Evolutionary conservation across 768 basidiomycete genomes (phyloP), one percentile per base, ranked within the genome.

Genomic region (Mycena vitilis): DNA sequence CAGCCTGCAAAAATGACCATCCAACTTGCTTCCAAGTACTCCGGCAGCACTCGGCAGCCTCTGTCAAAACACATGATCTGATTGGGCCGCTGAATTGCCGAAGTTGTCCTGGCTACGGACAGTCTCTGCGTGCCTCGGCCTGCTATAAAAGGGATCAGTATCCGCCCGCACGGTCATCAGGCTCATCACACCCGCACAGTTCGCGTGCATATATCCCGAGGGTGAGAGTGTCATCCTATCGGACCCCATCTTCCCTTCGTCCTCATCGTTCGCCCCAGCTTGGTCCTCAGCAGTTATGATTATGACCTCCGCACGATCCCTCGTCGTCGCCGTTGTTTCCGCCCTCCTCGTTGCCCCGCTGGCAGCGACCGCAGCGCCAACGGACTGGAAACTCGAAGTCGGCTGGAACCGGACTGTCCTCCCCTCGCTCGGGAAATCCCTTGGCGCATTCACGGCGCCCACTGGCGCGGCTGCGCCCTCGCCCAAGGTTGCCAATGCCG

Each of bases 341-440:
- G 22, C 49, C 23, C 25, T 69, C 52, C 2, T 60, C 45, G 53
- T 4, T 22, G 40, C 52, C 23, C 47, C 68, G 62, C 15, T 63
- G 52, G 36, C 70, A 10, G 51, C 45, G 53, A 10, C 37, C 44
- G 60, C 69, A 5, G 60, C 51, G 15, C 47, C 56, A 11, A 34
- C 22, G 11, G 58, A 69, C 63, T 69, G 68, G 69, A 65, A 70
- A 38, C 0, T 54, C 36, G 53, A 60, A 8, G 40, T 64, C 2
- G 70, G 70, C 40, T 71, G 70, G 70, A 71, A 71, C 49, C 23
- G 37, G 62, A 71, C 71, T 22, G 57, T 66, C 23, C 71, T 68
- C 42, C 67, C 62, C 2, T 40, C 61, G 9, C 34, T 72, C 20
- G 71, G 71, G 8, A 51, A 22, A 4, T 55, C 67, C 36, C 30